These are phyloP conservation scores for Globisporangium irregulare DNA, from an alignment of 352 stramenopile species.

Conservation along the genomic window DNA sequence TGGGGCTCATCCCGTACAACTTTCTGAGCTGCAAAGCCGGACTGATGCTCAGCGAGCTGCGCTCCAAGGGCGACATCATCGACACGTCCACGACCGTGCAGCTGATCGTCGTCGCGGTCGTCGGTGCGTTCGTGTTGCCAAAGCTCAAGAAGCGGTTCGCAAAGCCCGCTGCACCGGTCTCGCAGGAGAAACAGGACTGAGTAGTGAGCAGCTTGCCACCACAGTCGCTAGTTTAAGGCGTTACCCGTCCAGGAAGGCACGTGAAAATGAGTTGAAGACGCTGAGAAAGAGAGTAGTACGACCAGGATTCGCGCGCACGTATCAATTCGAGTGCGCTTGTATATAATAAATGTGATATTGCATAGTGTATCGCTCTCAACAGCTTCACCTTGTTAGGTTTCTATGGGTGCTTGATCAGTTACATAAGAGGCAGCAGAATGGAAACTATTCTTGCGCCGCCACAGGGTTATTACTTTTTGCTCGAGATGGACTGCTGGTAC, in stretches of 20 bases:
- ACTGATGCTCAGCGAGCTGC: slow-evolving; percentile 66
- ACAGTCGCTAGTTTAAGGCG: neutral
- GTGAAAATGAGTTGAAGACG: neutral
- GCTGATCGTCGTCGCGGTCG: slow-evolving; percentile 62
- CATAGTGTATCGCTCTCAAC: no score
- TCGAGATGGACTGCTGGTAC: slow-evolving; percentile 47
- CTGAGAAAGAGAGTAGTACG: neutral
- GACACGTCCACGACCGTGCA: slow-evolving; percentile 72
- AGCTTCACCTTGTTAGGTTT: no score
- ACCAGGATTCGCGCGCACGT: neutral
- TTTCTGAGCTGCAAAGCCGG: slow-evolving; percentile 82
- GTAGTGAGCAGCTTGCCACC: slow-evolving; percentile 3
- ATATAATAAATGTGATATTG: neutral
- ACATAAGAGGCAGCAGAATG: no score
- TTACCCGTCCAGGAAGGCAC: neutral
- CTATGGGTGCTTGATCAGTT: no score
- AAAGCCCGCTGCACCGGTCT: slow-evolving; percentile 4
- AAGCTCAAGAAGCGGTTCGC: slow-evolving; percentile 68
- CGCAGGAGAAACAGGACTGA: slow-evolving; percentile 28
- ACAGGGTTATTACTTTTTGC: slow-evolving; percentile 15
- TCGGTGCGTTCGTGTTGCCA: slow-evolving; percentile 58
- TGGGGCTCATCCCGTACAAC: slow-evolving; percentile 82
- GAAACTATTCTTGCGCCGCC: neutral
- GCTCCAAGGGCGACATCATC: slow-evolving; percentile 73
- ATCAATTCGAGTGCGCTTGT: neutral